Base-by-base conservation (phyloP, 2,329 filamentous ascomycete genomes). In the Bertia moriformis region DNA sequence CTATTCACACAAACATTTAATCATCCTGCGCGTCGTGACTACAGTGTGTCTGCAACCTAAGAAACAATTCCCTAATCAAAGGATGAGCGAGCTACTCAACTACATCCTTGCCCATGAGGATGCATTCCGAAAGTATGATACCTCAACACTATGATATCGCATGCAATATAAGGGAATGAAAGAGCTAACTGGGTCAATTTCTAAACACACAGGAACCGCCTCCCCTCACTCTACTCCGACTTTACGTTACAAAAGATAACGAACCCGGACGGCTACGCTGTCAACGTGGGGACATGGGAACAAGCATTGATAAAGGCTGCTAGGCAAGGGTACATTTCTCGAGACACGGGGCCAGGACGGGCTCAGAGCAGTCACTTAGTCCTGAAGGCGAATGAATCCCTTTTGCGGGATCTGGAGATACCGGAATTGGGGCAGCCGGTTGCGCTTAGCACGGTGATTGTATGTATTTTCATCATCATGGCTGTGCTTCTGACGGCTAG, bases 231-330 rank as follows among this genome's bases (percentile, higher is more conserved):
- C 15, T 35, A 35, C 32, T 35, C 32, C 32, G 32, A 35, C 17
- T 35, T 35, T 18, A 35, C 32, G 7, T 15, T 35, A 10, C 32
- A 35, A 15, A 35, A 35, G 32, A 35, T 10, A 18, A 35, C 32
- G 15, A 35, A 35, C 32, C 32, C 32, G 10, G 32, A 35, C 32
- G 32, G 32, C 12, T 35, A 35, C 17, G 32, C 32, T 18, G 32
- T 35, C 10, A 35, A 35, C 32, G 15, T 35, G 7, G 15, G 12
- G 10, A 15, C 32, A 35, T 35, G 32, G 32, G 32, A 35, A 17
- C 32, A 35, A 17, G 32, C 32, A 13, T 15, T 35, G 32, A 10
- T 18, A 17, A 10, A 18, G 10, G 32, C 32, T 18, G 32, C 32
- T 7, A 35, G 15, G 32, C 32, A 15, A 7, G 32, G 32, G 10